These are phyloP conservation scores for Wickerhamiella australiensis DNA, from an alignment of 805 yeast genomes.

Conservation along the genomic window DNA sequence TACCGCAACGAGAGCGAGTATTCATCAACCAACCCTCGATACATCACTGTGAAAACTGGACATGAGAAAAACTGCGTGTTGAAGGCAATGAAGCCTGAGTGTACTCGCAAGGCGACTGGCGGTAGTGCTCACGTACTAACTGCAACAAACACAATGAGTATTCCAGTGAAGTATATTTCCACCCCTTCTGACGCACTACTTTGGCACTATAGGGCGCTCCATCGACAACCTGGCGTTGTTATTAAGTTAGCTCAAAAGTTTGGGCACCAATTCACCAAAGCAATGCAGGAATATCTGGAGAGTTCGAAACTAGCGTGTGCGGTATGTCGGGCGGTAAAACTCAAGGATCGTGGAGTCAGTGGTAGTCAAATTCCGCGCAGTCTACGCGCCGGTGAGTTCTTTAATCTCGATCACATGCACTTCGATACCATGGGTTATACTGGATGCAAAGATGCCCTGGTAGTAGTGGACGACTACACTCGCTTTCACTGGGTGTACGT, in stretches of 20 bases:
- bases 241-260: neutral
- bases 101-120: no score
- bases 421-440: neutral
- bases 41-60: no score
- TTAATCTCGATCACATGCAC: neutral
- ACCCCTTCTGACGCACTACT: no score
- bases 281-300: neutral
- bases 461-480: neutral
- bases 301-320: neutral
- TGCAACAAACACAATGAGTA: no score
- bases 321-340: neutral
- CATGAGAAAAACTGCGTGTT: no score
- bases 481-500: neutral
- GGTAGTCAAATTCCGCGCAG: neutral
- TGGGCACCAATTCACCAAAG: neutral
- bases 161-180: no score
- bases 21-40: no score
- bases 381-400: neutral
- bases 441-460: neutral
- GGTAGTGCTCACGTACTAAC: no score
- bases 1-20: no score
- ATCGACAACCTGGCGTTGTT: neutral
- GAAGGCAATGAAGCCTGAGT: no score
- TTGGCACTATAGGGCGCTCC: neutral
- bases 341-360: neutral